Evolutionary conservation across 805 yeast species (phyloP), one percentile per base, ranked within the genome.

Genomic region (Metschnikowia hibisci): DNA sequence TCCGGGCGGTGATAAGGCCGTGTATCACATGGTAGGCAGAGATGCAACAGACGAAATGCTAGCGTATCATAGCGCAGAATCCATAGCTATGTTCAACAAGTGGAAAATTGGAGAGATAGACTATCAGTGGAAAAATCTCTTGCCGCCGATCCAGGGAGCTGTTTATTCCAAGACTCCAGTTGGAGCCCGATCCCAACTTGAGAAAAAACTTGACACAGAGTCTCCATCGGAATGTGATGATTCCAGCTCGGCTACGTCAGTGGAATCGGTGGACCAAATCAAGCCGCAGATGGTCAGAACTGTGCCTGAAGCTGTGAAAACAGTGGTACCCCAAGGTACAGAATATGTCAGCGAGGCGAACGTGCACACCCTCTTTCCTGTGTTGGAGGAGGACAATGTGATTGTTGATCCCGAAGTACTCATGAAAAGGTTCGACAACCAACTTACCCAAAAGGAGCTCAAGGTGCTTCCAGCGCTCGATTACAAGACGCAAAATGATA

Each of bases 41-140:
- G 96, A 88, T 63, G 95, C 96, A 15, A 82, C 93, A 0, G 95
- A 87, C 59, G 96, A 89, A 60, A 87, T 88, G 86, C 76, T 81
- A 41, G 89, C 90, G 7, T 88, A 87, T 55, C 96, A 88, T 58
- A 61, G 77, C 34, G 78, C 72, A 10, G 84, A 78, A 39, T 77
- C 93, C 0, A 64, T 75, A 7, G 37, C 46, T 3, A 61, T 63
- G 0, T 83, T 86, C 60, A 55, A 58, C n/a, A 71, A 63, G 31
- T 89, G 77, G 76, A 74, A 67, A 43, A 73, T 88, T 11, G 96
- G 96, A 1, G 58, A 54, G 10, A 78, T 87, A 6, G 79, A 81
- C 43, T 61, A 69, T 45, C 67, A 67, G 8, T 88, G 96, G 96
- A 69, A 69, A 41, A 84, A 86, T 62, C 63, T 88, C 60, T 59